phyloP scores from a whole-genome alignment of 2,329 filamentous ascomycete species.

The Eutypella sp. region DNA sequence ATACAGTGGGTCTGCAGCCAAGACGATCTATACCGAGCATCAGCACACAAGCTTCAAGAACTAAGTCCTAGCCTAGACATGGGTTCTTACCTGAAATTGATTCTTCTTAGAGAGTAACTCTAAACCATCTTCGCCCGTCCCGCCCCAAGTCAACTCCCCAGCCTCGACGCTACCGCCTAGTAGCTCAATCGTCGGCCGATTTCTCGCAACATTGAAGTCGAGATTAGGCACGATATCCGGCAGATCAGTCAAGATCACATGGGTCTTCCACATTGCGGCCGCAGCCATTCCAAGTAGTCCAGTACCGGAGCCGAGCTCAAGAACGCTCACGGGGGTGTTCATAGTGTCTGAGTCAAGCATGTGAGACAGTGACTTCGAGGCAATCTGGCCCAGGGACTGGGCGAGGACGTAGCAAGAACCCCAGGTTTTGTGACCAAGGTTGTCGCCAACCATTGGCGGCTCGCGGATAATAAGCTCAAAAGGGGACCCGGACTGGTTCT shows the following conservation, averaged over 20 bases:
- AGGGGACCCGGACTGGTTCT: conserved; percentile 26
- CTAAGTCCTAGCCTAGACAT: neutral
- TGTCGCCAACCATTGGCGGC: conserved; percentile 81
- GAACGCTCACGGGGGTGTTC: conserved; percentile 32
- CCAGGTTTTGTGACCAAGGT: conserved; percentile 93
- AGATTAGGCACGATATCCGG: conserved; percentile 81
- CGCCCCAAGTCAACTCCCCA: conserved; percentile 72
- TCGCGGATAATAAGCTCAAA: conserved; percentile 74
- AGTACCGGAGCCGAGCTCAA: conserved; percentile 88
- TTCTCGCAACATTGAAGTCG: conserved; percentile 63
- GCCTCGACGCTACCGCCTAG: conserved; percentile 55
- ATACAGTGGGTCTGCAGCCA: conserved; percentile 85
- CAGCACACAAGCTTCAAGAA: conserved; percentile 7
- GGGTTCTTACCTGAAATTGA: conserved; percentile 45
- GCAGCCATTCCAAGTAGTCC: conserved; percentile 86
- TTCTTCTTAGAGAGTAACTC: conserved; percentile 38
- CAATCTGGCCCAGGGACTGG: conserved; percentile 56
- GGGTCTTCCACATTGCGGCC: conserved; percentile 61
- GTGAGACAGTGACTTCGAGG: conserved; percentile 38
- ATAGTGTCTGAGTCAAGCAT: conserved; percentile 33
- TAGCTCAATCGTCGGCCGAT: conserved; percentile 49
- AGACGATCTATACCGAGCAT: conserved; percentile 53
- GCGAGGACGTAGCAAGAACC: conserved; percentile 84
- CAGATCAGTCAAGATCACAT: conserved; percentile 75
- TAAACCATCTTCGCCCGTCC: conserved; percentile 37